phyloP scores from a whole-genome alignment of 2,329 filamentous ascomycete species.

The Alternaria sp. region DNA sequence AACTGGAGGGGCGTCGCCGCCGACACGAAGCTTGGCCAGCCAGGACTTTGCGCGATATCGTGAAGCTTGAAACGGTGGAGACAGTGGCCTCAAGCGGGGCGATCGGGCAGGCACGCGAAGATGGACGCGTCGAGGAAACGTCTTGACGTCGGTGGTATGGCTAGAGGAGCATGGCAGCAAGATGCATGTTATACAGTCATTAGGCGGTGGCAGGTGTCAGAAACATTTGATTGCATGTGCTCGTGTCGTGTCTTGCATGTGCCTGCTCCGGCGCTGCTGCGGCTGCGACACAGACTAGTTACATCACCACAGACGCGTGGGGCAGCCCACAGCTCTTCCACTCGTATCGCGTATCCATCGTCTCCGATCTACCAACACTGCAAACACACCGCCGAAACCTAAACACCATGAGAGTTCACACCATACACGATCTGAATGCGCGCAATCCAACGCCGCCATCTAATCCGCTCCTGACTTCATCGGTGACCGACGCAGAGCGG shows the following conservation, averaged over 20 bases:
- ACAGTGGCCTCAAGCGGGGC: constrained; percentile 6
- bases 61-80: neutral
- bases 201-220: constrained; percentile 9
- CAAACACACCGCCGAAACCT: neutral
- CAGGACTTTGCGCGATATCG: constrained; percentile 28
- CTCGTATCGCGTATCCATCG: neutral
- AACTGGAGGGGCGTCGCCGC: constrained; percentile 24
- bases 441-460: constrained; percentile 11
- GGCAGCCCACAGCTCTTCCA: constrained; percentile 9
- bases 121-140: constrained; percentile 21
- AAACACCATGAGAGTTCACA: constrained; percentile 17
- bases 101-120: constrained; percentile 15
- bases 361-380: constrained; percentile 2
- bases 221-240: neutral
- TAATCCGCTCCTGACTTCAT: constrained; percentile 5
- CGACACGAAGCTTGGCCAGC: constrained; percentile 24
- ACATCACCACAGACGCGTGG: constrained; percentile 18
- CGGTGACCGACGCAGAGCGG: constrained; percentile 11
- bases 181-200: neutral
- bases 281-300: constrained; percentile 12
- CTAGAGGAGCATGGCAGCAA: neutral
- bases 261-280: neutral
- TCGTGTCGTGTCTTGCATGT: constrained; percentile 12
- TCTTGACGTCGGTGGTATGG: constrained; percentile 16
- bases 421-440: constrained; percentile 8